phyloP scores from a whole-genome alignment of 805 yeast genomes.

The Ogataea nonfermentans region DNA sequence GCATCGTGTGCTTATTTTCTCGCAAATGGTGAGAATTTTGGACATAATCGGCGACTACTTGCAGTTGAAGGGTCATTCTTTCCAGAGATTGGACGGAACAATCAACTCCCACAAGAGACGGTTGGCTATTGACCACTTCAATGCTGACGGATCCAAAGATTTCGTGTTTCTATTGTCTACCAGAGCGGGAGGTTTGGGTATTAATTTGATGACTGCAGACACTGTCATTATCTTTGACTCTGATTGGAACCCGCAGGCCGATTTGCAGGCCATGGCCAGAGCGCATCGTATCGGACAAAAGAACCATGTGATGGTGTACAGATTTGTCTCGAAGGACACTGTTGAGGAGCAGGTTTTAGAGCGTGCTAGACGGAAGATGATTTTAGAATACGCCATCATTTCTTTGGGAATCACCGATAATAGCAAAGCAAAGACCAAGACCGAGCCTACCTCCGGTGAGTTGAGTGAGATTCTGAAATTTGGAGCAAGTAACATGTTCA shows the following conservation, averaged over 20 bases:
- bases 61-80: constrained; percentile 79
- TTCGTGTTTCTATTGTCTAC: constrained; percentile 88
- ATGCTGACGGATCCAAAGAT: constrained; percentile 89
- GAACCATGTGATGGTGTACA: constrained; percentile 94
- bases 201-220: constrained; percentile 98
- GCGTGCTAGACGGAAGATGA: constrained; percentile 97
- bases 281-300: constrained; percentile 99
- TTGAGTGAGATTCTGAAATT: constrained; percentile 90
- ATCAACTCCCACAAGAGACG: constrained; percentile 92
- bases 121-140: constrained; percentile 93
- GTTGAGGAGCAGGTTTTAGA: constrained; percentile 97
- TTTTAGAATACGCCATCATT: constrained; percentile 94
- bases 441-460: constrained; percentile 82
- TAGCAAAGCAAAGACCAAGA: constrained; percentile 48
- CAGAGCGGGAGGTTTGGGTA: constrained; percentile 98
- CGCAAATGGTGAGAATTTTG: constrained; percentile 96
- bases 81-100: constrained; percentile 96
- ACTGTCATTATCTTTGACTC: constrained; percentile 97
- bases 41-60: constrained; percentile 94
- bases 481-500: constrained; percentile 98
- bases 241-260: constrained; percentile 99
- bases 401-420: constrained; percentile 92
- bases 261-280: constrained; percentile 98
- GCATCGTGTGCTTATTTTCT: constrained; percentile 90
- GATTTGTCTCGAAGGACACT: constrained; percentile 97